These are phyloP conservation scores for Noccaea caerulescens DNA, from an alignment of 345 rosid species.

Conservation along the genomic window DNA sequence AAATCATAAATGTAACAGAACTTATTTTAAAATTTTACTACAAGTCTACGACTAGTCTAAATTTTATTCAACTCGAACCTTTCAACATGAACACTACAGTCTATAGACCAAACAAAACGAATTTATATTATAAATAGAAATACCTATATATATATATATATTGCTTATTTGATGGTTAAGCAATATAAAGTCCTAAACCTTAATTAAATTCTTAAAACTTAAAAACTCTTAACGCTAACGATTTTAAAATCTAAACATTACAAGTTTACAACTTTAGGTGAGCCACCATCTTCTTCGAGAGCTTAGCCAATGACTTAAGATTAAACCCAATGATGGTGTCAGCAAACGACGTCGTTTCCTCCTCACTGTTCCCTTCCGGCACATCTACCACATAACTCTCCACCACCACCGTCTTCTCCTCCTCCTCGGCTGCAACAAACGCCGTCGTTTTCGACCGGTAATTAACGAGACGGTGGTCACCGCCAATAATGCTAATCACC, in stretches of 20 bases:
- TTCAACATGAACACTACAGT: no score
- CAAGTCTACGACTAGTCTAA: no score
- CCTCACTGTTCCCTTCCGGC: slow-evolving; percentile 58
- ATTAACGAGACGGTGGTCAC: slow-evolving; percentile 68
- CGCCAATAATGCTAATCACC: slow-evolving; percentile 64
- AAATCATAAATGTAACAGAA: no score
- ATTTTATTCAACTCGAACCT: no score
- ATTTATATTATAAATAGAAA: no score
- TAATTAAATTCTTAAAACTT: not conserved
- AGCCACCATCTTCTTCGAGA: slow-evolving; percentile 51
- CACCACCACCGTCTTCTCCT: slow-evolving; percentile 51
- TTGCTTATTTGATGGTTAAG: not conserved
- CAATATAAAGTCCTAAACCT: not conserved
- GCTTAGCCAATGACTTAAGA: slow-evolving; percentile 62
- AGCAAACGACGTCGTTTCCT: slow-evolving; percentile 62
- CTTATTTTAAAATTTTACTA: no score
- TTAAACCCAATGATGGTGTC: slow-evolving; percentile 65
- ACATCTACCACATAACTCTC: slow-evolving; percentile 83
- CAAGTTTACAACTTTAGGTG: not conserved
- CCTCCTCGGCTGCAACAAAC: slow-evolving; percentile 45
- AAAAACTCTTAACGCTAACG: not conserved
- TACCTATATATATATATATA: no score
- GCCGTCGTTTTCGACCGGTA: slow-evolving; percentile 59
- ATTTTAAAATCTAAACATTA: not conserved
- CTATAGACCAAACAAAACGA: no score